phyloP scores from a whole-genome alignment of 2,329 filamentous ascomycete genomes.

The Didymella segeticola region DNA sequence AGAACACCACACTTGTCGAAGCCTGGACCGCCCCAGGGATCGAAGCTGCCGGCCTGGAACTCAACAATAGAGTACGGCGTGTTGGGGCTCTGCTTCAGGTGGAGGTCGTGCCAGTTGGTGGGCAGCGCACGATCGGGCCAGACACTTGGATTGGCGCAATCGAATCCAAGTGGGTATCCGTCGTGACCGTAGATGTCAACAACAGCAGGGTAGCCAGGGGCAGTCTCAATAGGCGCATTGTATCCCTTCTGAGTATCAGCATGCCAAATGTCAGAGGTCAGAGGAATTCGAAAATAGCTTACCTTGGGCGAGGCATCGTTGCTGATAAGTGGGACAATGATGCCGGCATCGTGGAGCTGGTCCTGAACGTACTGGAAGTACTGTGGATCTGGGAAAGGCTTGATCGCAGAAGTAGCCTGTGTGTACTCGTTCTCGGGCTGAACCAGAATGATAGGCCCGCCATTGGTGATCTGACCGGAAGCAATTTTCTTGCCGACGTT shows the following conservation, averaged over 20 bases:
- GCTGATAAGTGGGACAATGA: conserved; percentile 76
- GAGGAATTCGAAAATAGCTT: background rate
- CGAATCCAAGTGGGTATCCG: conserved; percentile 54
- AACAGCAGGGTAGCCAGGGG: conserved; percentile 63
- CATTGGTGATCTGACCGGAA: conserved; percentile 80
- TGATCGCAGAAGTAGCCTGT: conserved; percentile 54
- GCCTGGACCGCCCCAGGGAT: conserved; percentile 76
- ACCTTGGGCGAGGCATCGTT: conserved; percentile 65
- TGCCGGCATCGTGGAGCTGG: conserved; percentile 70
- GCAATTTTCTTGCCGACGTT: conserved; percentile 72
- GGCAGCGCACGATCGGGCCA: conserved; percentile 68
- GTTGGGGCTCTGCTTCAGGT: conserved; percentile 66
- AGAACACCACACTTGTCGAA: conserved; percentile 71
- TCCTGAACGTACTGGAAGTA: conserved; percentile 77
- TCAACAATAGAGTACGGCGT: conserved; percentile 72
- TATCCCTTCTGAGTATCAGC: conserved; percentile 61
- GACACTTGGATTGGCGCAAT: conserved; percentile 65
- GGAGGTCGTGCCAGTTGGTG: conserved; percentile 60
- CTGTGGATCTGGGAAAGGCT: conserved; percentile 66
- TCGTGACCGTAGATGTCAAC: conserved; percentile 73
- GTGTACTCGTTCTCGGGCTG: conserved; percentile 87
- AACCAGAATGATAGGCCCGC: conserved; percentile 77
- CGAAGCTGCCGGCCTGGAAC: conserved; percentile 75
- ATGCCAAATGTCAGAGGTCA: background rate
- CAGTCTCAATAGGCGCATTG: conserved; percentile 54